Evolutionary conservation across 768 basidiomycete genomes (phyloP).

Genomic region (Mycena maculata): DNA sequence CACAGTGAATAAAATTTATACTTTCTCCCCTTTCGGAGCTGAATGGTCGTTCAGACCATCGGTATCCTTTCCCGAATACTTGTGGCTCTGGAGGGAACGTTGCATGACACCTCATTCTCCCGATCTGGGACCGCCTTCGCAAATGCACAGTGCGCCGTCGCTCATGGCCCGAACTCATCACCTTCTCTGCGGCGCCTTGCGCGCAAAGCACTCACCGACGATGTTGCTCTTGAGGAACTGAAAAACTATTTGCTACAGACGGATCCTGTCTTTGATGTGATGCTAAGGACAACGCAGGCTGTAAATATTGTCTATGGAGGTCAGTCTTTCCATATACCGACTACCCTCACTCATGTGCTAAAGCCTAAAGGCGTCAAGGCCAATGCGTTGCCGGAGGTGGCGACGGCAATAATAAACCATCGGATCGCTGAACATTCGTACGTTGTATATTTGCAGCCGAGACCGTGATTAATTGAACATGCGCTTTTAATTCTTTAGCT

Average conservation of each 20-base stretch:
- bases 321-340: neutral
- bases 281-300: slow-evolving; percentile 65
- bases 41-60: slow-evolving; percentile 48
- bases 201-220: slow-evolving; percentile 45
- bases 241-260: slow-evolving; percentile 46
- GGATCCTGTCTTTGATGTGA: slow-evolving; percentile 41
- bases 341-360: neutral
- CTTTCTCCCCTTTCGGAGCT: slow-evolving; percentile 20
- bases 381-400: slow-evolving; percentile 68
- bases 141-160: slow-evolving; percentile 52
- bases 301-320: slow-evolving; percentile 58
- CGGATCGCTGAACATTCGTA: slow-evolving; percentile 57
- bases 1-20: slow-evolving; percentile 51
- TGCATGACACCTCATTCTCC: slow-evolving; percentile 50
- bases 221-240: slow-evolving; percentile 52
- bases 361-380: slow-evolving; percentile 52
- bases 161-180: slow-evolving; percentile 48
- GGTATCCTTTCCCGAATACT: slow-evolving; percentile 68
- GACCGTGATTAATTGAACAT: too few species aligned
- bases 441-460: slow-evolving; percentile 8
- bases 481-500: slow-evolving; percentile 39
- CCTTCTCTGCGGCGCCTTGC: slow-evolving; percentile 45
- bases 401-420: slow-evolving; percentile 59
- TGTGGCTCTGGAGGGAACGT: slow-evolving; percentile 55
- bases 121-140: slow-evolving; percentile 43